phyloP scores from a whole-genome alignment of 31 red algal species.

The Bonnemaisonia californica region DNA sequence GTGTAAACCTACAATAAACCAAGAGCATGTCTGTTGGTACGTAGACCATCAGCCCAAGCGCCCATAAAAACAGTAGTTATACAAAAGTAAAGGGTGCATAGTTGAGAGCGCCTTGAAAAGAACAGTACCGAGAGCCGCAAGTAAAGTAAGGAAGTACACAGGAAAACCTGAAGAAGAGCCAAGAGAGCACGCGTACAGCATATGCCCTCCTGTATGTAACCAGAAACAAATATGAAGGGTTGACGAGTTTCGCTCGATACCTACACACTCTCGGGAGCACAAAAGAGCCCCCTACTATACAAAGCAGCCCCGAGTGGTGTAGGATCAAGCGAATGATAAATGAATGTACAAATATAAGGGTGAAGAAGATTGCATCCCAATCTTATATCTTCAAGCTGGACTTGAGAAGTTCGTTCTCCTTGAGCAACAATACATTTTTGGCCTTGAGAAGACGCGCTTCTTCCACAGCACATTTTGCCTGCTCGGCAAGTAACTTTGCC shows the following conservation, averaged over 20 bases:
- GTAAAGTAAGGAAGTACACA: neutral
- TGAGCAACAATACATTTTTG: slow-evolving; percentile 41
- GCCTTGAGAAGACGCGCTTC: slow-evolving; percentile 36
- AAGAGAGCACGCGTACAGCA: no score
- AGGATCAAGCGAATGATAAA: no score
- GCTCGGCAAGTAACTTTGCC: slow-evolving; percentile 24
- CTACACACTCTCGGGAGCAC: no score
- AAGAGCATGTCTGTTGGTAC: neutral
- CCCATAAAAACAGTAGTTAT: neutral
- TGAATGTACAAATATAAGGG: neutral
- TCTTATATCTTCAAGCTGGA: slow-evolving; percentile 43
- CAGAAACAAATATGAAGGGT: no score
- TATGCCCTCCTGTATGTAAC: no score
- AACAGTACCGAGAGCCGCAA: neutral
- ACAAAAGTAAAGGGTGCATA: neutral
- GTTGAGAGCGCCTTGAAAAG: neutral
- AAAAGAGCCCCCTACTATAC: neutral
- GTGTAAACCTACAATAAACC: neutral
- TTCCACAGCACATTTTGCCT: slow-evolving; percentile 39
- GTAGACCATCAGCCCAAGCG: neutral
- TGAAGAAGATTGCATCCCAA: neutral
- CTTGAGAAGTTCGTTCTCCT: slow-evolving; percentile 59
- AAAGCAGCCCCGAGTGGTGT: no score
- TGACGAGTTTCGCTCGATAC: no score
- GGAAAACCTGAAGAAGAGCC: neutral